These are phyloP conservation scores for Hypoxylon sp. DNA, from an alignment of 2,329 filamentous ascomycete genomes.

Conservation along the genomic window DNA sequence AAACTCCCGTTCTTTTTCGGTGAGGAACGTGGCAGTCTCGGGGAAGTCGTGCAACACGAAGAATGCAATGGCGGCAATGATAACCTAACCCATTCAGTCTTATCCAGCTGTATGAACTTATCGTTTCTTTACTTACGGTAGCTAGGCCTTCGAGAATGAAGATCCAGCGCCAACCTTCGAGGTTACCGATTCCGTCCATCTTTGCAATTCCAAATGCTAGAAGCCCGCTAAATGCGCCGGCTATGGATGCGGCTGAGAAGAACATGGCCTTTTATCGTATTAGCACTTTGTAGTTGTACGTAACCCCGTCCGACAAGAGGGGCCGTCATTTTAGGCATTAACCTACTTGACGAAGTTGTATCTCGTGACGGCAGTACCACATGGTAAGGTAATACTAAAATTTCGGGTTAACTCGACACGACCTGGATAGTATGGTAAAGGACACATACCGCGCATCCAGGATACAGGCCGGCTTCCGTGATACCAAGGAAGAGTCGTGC, in stretches of 20 bases:
- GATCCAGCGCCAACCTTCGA: constrained; percentile 73
- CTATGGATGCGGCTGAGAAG: constrained; percentile 84
- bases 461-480: constrained; percentile 51
- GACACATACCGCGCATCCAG: constrained; percentile 49
- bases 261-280: constrained; percentile 69
- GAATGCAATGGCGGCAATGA: constrained; percentile 75
- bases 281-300: not conserved
- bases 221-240: constrained; percentile 80
- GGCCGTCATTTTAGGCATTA: not conserved
- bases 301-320: not conserved
- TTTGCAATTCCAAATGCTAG: constrained; percentile 76
- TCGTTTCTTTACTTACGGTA: constrained; percentile 60
- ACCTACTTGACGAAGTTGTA: constrained; percentile 60
- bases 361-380: constrained; percentile 70
- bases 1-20: constrained; percentile 75
- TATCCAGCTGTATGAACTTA: no score
- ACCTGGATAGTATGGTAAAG: constrained; percentile 4
- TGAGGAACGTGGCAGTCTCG: constrained; percentile 80
- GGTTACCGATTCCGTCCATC: constrained; percentile 73
- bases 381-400: constrained; percentile 64
- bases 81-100: constrained; percentile 42
- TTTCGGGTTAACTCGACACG: constrained; percentile 2
- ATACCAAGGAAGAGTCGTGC: constrained; percentile 63
- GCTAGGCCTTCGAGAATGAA: constrained; percentile 77
- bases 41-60: constrained; percentile 85